Conservation (phyloP, 768 basidiomycete species). For the Pisolithus marmoratus region DNA sequence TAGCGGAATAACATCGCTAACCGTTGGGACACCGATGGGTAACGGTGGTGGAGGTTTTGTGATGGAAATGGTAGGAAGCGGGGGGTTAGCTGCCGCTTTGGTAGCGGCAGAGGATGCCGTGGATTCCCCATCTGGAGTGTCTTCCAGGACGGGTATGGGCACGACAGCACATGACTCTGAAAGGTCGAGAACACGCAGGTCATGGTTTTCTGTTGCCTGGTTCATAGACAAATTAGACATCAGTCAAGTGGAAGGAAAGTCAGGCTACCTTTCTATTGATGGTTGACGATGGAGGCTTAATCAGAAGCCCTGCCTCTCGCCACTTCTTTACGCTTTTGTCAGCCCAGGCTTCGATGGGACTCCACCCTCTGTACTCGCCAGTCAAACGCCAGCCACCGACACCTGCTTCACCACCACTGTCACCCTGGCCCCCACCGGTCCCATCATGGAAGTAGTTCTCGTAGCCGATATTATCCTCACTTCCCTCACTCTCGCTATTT, state of each 20-base stretch:
- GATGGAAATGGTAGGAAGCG: slow-evolving; percentile 53
- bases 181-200: slow-evolving; percentile 38
- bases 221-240: slow-evolving; percentile 7
- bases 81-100: slow-evolving; percentile 10
- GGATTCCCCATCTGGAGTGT: slow-evolving; percentile 15
- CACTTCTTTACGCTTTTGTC: slow-evolving; percentile 84
- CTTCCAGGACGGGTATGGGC: slow-evolving; percentile 57
- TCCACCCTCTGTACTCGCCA: slow-evolving; percentile 91
- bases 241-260: background rate
- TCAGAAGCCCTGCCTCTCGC: slow-evolving; percentile 72
- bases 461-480: slow-evolving; percentile 82
- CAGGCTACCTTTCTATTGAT: slow-evolving; percentile 47
- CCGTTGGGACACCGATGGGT: slow-evolving; percentile 66
- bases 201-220: slow-evolving; percentile 40
- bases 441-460: slow-evolving; percentile 85
- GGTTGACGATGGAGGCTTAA: slow-evolving; percentile 36
- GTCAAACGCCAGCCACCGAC: slow-evolving; percentile 65
- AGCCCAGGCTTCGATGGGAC: slow-evolving; percentile 88
- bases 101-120: slow-evolving; percentile 19
- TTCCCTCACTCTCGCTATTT: slow-evolving; percentile 58
- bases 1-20: slow-evolving; percentile 47
- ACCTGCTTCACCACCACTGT: slow-evolving; percentile 72
- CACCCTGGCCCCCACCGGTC: slow-evolving; percentile 68
- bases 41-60: slow-evolving; percentile 67
- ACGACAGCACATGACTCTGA: slow-evolving; percentile 49